These are phyloP conservation scores for Metschnikowia corniflorae DNA, from an alignment of 805 yeast species.

Conservation along the genomic window DNA sequence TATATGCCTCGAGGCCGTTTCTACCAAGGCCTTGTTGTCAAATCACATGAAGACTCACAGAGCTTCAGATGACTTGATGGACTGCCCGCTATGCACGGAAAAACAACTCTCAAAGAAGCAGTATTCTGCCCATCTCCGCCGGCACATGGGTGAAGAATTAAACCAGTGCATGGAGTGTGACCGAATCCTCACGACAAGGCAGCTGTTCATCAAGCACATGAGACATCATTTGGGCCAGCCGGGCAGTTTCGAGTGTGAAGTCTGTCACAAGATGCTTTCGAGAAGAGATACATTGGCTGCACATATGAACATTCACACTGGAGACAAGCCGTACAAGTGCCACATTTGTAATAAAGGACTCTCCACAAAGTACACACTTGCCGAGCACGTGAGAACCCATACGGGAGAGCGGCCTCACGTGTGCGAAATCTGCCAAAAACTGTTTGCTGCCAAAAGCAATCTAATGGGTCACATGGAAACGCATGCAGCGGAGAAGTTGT, in stretches of 20 bases:
- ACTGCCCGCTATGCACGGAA: no score
- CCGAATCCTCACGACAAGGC: background rate
- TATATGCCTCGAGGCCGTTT: background rate
- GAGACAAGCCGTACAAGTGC: background rate
- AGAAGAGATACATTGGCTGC: background rate
- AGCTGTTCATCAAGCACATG: background rate
- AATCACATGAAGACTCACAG: background rate
- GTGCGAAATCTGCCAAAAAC: background rate
- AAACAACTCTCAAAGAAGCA: background rate
- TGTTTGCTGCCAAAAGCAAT: background rate
- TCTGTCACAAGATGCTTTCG: background rate
- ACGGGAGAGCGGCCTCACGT: background rate
- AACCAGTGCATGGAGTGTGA: background rate
- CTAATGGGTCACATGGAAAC: background rate
- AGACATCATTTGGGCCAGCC: background rate
- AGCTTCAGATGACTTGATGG: no score
- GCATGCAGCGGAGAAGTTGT: slow-evolving; percentile 1
- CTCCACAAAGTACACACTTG: background rate
- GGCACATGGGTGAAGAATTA: background rate
- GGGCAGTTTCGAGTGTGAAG: background rate
- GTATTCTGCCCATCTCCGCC: no score
- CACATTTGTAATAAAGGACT: background rate
- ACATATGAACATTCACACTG: background rate
- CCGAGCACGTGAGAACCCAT: background rate
- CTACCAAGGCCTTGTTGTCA: background rate